Evolutionary conservation across 164 flowering plant genomes (phyloP), one percentile per base, ranked within the genome.

Genomic region (Buxus sempervirens): DNA sequence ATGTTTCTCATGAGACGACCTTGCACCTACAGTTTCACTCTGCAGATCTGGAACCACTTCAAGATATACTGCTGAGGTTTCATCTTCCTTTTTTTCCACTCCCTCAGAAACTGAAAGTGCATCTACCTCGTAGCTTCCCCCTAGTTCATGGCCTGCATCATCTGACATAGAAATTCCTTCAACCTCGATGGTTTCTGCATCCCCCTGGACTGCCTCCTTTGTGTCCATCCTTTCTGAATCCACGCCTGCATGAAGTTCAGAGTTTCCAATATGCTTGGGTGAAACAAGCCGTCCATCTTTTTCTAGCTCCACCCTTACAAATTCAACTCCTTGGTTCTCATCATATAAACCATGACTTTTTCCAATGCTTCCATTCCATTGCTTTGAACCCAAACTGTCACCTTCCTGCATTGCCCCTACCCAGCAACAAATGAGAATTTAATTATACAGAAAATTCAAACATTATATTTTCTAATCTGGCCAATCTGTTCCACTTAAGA

Each of bases 351-450:
- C 59, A 13, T 32, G 60, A 60, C 56, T 56, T 24, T 65, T 60
- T 57, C 45, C 70, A 65, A 22, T 22, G 58, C 58, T 72, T 60
- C 63, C 67, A 77, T 69, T 77, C 78, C 49, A 59, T 66, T 84
- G 74, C 68, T 67, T 75, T 51, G 61, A 73, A 70, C 78, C 85
- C 49, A 71, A 78, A 86, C 80, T 32, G 66, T 82, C 84, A 78
- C 79, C 86, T 74, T 87, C 96, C 96, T 95, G 97, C 92, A 90
- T 89, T 83, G 96, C 78, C 94, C 96, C 98, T 95, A 95, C 83
- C 96, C 83, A 87, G 83, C 87, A 88, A 81, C 77, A 88, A 86
- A 88, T 83, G 85, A 88, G 93, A 84, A 70, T 77, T 72, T 72
- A 77, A 91, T 83, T 86, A 86, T 74, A 84, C 76, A 81, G 77